phyloP scores from a whole-genome alignment of 805 yeast species.

The Lipomyces orientalis region DNA sequence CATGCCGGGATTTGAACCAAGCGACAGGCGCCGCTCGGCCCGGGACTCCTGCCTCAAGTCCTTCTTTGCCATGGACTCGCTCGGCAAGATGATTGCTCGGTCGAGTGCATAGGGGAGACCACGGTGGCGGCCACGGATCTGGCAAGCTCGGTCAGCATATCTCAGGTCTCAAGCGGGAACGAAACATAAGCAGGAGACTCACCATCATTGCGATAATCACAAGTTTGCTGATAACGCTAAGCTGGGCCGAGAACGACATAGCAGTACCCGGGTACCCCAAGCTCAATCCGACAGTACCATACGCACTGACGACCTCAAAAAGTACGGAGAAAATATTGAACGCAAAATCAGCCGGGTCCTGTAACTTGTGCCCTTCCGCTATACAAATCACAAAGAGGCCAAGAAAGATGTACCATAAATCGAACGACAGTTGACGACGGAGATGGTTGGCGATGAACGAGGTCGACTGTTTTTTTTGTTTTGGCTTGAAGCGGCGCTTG shows the following conservation, averaged over 20 bases:
- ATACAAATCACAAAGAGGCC: conserved; percentile 87
- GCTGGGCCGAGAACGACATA: conserved; percentile 75
- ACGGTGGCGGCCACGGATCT: conserved; percentile 90
- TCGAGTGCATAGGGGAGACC: conserved; percentile 93
- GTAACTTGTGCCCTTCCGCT: conserved; percentile 73
- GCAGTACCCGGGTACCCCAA: conserved; percentile 74
- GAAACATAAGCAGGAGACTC: not conserved
- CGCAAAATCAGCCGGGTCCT: conserved; percentile 50
- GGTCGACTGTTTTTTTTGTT: conserved; percentile 49
- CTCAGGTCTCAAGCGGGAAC: not conserved
- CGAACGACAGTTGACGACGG: conserved; percentile 89
- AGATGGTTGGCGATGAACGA: conserved; percentile 85
- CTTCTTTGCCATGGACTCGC: conserved; percentile 65
- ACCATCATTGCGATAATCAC: conserved; percentile 83
- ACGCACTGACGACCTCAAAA: conserved; percentile 92
- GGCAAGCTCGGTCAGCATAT: not conserved
- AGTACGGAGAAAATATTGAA: conserved; percentile 74
- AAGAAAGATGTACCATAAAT: conserved; percentile 88
- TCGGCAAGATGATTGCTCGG: conserved; percentile 88
- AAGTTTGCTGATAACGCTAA: conserved; percentile 74
- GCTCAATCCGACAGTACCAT: conserved; percentile 94
- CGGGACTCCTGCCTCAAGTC: conserved; percentile 39
- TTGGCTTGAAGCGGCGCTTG: conserved; percentile 33
- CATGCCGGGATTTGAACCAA: conserved; percentile 13
- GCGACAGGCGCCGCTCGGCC: conserved; percentile 21